Conservation (phyloP, 768 basidiomycete species). For the Psilocybe azurescens region DNA sequence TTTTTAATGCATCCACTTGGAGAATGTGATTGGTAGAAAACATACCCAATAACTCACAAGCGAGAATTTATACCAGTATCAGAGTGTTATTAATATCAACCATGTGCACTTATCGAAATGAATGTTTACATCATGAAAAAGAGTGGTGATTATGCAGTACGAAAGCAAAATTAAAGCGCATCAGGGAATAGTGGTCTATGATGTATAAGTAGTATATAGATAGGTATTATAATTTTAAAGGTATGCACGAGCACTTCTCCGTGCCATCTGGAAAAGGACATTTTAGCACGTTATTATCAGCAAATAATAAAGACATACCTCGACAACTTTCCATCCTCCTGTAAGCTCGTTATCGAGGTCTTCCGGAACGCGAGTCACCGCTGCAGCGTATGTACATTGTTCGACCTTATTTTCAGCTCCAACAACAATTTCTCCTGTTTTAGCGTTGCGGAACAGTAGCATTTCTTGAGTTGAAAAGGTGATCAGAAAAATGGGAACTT, state of each 20-base stretch:
- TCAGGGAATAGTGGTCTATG: slow-evolving; percentile 7
- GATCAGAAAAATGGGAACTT: slow-evolving; percentile 89
- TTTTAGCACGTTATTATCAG: slow-evolving; percentile 1
- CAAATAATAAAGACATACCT: slow-evolving; percentile 57
- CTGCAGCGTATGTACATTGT: slow-evolving; percentile 92
- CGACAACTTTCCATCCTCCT: slow-evolving; percentile 97
- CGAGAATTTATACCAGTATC: no score
- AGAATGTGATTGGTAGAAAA: no score
- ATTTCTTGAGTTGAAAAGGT: slow-evolving; percentile 95
- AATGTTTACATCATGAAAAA: slow-evolving; percentile 5
- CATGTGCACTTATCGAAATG: neutral
- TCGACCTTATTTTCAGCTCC: slow-evolving; percentile 93
- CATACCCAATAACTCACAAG: no score
- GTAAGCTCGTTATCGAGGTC: slow-evolving; percentile 93
- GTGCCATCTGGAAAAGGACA: slow-evolving; percentile 39
- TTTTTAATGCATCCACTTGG: neutral
- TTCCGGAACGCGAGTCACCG: slow-evolving; percentile 85
- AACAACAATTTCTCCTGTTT: slow-evolving; percentile 84
- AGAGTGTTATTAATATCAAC: neutral
- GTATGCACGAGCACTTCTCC: slow-evolving; percentile 51
- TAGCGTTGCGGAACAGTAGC: slow-evolving; percentile 87
- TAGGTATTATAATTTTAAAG: slow-evolving; percentile 39
- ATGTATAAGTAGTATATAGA: slow-evolving; percentile 22
- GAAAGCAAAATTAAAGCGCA: slow-evolving; percentile 17
- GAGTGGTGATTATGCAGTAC: slow-evolving; percentile 33